Evolutionary conservation across 768 basidiomycete species (phyloP), one percentile per base, ranked within the genome.

Genomic region (Pulveroboletus frians): DNA sequence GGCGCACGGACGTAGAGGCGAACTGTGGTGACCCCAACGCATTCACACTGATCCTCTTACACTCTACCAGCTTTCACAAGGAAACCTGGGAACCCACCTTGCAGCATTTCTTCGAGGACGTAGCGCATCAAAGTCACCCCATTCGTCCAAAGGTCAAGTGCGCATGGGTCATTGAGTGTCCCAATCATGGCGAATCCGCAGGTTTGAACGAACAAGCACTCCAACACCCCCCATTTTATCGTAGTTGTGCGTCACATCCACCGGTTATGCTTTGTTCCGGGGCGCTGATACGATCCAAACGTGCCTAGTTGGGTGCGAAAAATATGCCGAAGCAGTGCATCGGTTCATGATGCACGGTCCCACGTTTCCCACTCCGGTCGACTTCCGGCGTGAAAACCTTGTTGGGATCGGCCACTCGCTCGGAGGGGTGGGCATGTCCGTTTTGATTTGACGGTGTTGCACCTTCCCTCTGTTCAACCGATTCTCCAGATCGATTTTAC

Each of bases 51-150:
- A 67, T 85, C 29, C 58, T 83, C n/a, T 67, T 84, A 2, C 84
- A 86, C 61, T 79, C 82, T 4, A 85, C 84, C 2, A 83, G 83
- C 61, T 86, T 83, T 57, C 84, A 84, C 68, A 85, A 85, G 62
- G 84, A 87, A 66, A 81, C 77, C 3, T 86, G 81, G 83, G 81
- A 84, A 53, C 81, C 84, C 2, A 74, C 77, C 4, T 54, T 86
- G 13, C 70, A 72, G 20, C 69, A 67, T 13, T 54, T 87, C 20
- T 79, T 84, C 43, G 39, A 63, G 0, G 60, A 70, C 34, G 2
- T 56, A n/a, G 20, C 26, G n/a, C n/a, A 34, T 23, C 37, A 9
- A 15, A 11, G 9, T 20, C 4, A 11, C 29, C 7, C 21, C 1
- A n/a, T 14, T n/a, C 5, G n/a, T 11, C 40, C 48, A 7, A 64